These are phyloP conservation scores for Aspergillus sp. DNA, from an alignment of 2,329 filamentous ascomycete species.

Conservation along the genomic window DNA sequence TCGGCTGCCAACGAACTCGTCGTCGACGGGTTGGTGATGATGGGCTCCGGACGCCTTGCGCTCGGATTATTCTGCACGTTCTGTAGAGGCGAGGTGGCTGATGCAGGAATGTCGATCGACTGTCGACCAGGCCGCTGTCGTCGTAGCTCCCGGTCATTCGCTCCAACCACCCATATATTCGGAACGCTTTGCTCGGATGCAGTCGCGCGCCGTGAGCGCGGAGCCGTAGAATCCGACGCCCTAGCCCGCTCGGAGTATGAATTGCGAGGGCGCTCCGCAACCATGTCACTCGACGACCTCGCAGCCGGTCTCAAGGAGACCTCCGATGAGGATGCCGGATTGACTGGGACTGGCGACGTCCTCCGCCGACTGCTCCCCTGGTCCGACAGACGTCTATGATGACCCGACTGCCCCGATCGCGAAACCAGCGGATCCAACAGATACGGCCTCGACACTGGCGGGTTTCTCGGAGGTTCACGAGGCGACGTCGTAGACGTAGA, in stretches of 20 bases:
- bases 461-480: constrained; percentile 23
- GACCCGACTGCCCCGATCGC: constrained; percentile 21
- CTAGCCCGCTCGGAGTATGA: constrained; percentile 26
- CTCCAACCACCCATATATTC: constrained; percentile 23
- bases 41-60: constrained; percentile 15
- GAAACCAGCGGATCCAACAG: constrained; percentile 31
- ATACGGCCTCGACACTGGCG: constrained; percentile 33
- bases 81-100: constrained; percentile 17
- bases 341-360: constrained; percentile 34
- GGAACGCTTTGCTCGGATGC: constrained; percentile 33
- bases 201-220: constrained; percentile 31
- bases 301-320: constrained; percentile 31
- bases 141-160: constrained; percentile 23
- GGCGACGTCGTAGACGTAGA: neutral
- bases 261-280: constrained; percentile 29
- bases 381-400: constrained; percentile 39
- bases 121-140: constrained; percentile 24
- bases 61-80: constrained; percentile 3
- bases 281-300: constrained; percentile 39
- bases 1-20: constrained; percentile 15
- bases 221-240: constrained; percentile 23
- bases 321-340: constrained; percentile 36
- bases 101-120: constrained; percentile 24
- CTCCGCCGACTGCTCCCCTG: constrained; percentile 30
- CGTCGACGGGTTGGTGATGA: constrained; percentile 5